A percentile compares a stretch with the other conserved stretches of the same genome.
Evolutionary conservation across 768 basidiomycete genomes (phyloP).

Genomic region (Hericium alpestre): DNA sequence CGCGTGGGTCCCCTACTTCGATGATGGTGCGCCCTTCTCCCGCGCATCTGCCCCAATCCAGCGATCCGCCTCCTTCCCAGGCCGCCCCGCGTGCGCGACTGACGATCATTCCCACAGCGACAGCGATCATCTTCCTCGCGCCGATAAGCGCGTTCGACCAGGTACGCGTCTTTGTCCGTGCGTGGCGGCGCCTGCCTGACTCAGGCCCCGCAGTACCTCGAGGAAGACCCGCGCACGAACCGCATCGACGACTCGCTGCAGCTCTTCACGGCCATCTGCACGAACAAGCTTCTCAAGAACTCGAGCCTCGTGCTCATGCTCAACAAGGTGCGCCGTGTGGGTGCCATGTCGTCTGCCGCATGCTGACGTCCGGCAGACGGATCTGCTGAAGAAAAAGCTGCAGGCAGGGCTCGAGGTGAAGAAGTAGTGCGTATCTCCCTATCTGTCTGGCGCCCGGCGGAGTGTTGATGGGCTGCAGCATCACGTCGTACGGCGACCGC

Average conservation of each 20-base stretch:
- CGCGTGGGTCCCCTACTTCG: constrained; percentile 79
- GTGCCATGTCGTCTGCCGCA: constrained; percentile 23
- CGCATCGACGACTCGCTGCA: constrained; percentile 84
- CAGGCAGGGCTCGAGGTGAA: constrained; percentile 59
- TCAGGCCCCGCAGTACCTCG: constrained; percentile 50
- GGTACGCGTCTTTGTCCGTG: constrained; percentile 27
- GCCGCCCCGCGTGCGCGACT: neutral
- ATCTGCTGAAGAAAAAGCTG: constrained; percentile 64
- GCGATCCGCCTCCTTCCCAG: constrained; percentile 40
- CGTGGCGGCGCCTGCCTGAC: neutral
- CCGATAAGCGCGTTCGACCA: constrained; percentile 85
- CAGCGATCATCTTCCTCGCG: constrained; percentile 79
- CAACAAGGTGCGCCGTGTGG: constrained; percentile 54
- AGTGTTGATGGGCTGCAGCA: constrained; percentile 29
- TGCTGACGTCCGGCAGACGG: constrained; percentile 52
- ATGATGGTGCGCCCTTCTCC: constrained; percentile 37
- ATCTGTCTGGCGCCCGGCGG: constrained; percentile 15
- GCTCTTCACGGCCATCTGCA: constrained; percentile 77
- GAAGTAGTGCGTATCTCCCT: constrained; percentile 47
- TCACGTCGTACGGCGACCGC: constrained; percentile 67
- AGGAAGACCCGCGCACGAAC: constrained; percentile 79
- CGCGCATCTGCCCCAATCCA: constrained; percentile 7
- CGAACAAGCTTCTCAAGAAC: constrained; percentile 67
- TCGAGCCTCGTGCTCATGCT: constrained; percentile 40
- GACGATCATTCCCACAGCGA: constrained; percentile 32